These are phyloP conservation scores for Lolium multiflorum DNA, from an alignment of 176 grass and related monocot species.

Conservation along the genomic window DNA sequence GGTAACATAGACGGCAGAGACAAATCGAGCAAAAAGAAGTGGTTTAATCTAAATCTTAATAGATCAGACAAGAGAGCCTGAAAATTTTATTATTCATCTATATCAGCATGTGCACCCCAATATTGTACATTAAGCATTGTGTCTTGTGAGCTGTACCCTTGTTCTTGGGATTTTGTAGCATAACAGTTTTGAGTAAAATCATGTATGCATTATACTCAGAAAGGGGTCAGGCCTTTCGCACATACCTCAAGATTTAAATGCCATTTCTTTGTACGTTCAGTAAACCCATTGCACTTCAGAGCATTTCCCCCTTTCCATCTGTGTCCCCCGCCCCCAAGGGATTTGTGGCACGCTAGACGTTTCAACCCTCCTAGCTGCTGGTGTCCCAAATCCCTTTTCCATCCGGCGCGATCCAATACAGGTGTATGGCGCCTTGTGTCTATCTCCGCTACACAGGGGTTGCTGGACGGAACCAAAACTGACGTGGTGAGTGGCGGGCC, in stretches of 20 bases:
- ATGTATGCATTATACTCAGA: neutral
- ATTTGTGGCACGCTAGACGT: too few species aligned
- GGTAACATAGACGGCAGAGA: constrained; percentile 75
- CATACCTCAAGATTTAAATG: neutral
- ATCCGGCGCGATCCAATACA: too few species aligned
- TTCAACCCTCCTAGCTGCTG: too few species aligned
- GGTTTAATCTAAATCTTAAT: constrained; percentile 94
- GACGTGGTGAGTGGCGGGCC: too few species aligned
- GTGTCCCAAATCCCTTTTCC: too few species aligned
- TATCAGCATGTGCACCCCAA: neutral
- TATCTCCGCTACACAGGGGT: too few species aligned
- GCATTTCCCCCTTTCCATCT: too few species aligned
- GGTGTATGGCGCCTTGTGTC: too few species aligned
- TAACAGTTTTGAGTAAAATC: constrained; percentile 48
- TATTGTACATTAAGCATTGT: constrained; percentile 55
- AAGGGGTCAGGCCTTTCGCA: neutral
- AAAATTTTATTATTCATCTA: constrained; percentile 33
- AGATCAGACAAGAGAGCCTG: constrained; percentile 71
- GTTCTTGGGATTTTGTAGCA: constrained; percentile 39
- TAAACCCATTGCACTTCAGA: neutral
- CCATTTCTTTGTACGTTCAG: neutral
- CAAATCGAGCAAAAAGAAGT: constrained; percentile 89
- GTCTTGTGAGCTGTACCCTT: constrained; percentile 38
- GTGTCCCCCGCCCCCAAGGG: too few species aligned
- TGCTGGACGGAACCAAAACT: too few species aligned